phyloP scores from a whole-genome alignment of 352 stramenopile genomes.

The Globisporangium paroecandrum region DNA sequence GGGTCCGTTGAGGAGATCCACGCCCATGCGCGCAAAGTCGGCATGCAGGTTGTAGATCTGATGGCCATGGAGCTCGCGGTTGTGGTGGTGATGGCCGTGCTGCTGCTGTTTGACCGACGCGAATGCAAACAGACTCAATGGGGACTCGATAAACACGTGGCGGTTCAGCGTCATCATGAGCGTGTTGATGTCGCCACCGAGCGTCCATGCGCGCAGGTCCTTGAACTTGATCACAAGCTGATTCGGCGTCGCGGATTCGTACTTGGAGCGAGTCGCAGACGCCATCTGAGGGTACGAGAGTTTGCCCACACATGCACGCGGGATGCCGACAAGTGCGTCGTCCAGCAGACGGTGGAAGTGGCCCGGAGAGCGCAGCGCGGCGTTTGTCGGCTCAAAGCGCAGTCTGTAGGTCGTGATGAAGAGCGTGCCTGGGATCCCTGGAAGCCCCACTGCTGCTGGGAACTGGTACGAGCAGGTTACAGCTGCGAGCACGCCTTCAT shows the following conservation, averaged over 20 bases:
- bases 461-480: slow-evolving; percentile 59
- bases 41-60: slow-evolving; percentile 57
- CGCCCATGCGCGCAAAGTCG: slow-evolving; percentile 77
- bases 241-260: slow-evolving; percentile 34
- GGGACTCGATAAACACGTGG: slow-evolving; percentile 68
- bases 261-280: slow-evolving; percentile 27
- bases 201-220: slow-evolving; percentile 64
- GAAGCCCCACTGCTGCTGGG: slow-evolving; percentile 36
- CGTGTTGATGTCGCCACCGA: slow-evolving; percentile 55
- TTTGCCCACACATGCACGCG: slow-evolving; percentile 55
- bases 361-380: slow-evolving; percentile 33
- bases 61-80: slow-evolving; percentile 40
- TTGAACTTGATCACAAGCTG: slow-evolving; percentile 81
- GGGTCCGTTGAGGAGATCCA: slow-evolving; percentile 32
- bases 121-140: slow-evolving; percentile 73
- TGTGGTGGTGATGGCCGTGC: not conserved
- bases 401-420: slow-evolving; percentile 68
- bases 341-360: slow-evolving; percentile 61
- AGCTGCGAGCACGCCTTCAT: slow-evolving; percentile 38
- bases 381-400: slow-evolving; percentile 61
- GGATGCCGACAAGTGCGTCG: slow-evolving; percentile 55
- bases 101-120: slow-evolving; percentile 27
- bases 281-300: slow-evolving; percentile 64
- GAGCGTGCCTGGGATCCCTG: slow-evolving; percentile 51
- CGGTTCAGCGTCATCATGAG: slow-evolving; percentile 73